Conservation (phyloP, 352 stramenopile species). For the Detonula confervacea region DNA sequence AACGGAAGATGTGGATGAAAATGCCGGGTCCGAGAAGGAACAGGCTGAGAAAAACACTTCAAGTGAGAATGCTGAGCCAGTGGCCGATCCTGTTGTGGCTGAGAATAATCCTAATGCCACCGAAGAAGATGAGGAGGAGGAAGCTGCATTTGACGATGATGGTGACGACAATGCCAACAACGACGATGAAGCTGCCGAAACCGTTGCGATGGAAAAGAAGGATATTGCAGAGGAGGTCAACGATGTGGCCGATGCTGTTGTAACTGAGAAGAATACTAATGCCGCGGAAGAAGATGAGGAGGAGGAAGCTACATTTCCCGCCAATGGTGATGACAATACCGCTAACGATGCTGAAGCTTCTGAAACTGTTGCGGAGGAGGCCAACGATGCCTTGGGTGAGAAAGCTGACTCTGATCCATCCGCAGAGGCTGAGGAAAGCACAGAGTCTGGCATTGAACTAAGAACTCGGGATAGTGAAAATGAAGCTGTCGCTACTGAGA, state of each 20-base stretch:
- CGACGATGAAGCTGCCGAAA: not conserved
- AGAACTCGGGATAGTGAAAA: no score
- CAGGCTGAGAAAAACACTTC: no score
- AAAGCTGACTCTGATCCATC: no score
- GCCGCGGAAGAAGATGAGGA: constrained; percentile 26
- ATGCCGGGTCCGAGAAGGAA: no score
- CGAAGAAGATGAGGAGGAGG: constrained; percentile 24
- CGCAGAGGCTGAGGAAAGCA: no score
- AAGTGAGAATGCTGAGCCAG: not conserved
- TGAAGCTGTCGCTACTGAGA: no score
- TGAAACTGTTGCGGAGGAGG: constrained; percentile 14
- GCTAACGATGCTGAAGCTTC: not conserved
- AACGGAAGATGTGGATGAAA: constrained; percentile 1
- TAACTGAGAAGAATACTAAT: no score
- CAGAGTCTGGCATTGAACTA: no score
- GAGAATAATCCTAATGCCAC: not conserved
- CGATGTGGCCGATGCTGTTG: no score
- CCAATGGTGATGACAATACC: constrained; percentile 1
- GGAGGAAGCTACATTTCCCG: constrained; percentile 14
- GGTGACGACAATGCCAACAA: not conserved
- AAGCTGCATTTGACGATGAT: constrained; percentile 10
- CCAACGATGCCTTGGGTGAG: not conserved
- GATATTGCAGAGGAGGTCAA: not conserved
- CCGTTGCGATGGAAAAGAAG: constrained; percentile 9
- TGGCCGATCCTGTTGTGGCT: no score